phyloP scores from a whole-genome alignment of 2,329 filamentous ascomycete species.

The Microcera coccophila region DNA sequence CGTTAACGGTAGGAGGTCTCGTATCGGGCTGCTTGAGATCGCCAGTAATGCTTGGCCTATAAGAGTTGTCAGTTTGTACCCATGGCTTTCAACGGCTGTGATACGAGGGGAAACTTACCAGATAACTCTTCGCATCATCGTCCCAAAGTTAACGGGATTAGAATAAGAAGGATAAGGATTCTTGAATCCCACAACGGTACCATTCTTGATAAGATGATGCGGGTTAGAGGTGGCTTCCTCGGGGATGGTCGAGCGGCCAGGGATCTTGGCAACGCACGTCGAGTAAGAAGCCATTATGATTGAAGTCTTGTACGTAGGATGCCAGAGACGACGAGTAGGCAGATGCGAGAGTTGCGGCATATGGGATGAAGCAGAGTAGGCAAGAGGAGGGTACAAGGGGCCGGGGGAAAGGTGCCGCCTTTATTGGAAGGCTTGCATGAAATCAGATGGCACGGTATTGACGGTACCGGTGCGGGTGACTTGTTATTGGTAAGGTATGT shows the following conservation, averaged over 20 bases:
- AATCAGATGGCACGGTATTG: too few species aligned
- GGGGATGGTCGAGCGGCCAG: constrained; percentile 34
- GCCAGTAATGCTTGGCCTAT: constrained; percentile 39
- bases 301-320: constrained; percentile 8
- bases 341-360: constrained; percentile 24
- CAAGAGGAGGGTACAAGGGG: constrained; percentile 5
- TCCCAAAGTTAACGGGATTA: constrained; percentile 16
- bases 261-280: constrained; percentile 34
- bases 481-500: too few species aligned
- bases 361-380: constrained; percentile 11
- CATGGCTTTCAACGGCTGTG: background rate
- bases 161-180: constrained; percentile 50
- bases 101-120: constrained; percentile 29
- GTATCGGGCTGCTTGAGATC: constrained; percentile 53
- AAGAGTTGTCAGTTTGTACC: background rate
- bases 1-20: constrained; percentile 60
- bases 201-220: constrained; percentile 45
- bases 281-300: constrained; percentile 11
- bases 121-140: constrained; percentile 31
- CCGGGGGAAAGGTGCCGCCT: constrained; percentile 4
- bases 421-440: background rate
- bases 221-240: constrained; percentile 43
- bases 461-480: background rate
- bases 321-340: constrained; percentile 18
- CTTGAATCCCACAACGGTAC: constrained; percentile 42